Base-by-base conservation (phyloP, 768 basidiomycete species). In the Tylopilus vinaceipallidus region DNA sequence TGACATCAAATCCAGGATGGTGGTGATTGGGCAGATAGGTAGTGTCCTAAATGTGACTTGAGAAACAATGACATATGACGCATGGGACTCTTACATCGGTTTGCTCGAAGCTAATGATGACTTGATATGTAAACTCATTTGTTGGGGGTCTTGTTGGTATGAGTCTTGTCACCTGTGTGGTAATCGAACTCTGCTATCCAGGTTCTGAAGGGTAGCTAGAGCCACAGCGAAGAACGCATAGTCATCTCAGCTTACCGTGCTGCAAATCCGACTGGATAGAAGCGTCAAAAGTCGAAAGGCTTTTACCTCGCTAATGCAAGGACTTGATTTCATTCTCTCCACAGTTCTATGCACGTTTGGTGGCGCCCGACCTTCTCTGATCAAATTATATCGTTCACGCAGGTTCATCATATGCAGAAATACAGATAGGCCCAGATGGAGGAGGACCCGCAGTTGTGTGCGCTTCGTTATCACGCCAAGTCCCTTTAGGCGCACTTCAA, bases 391-490 rank as follows among this genome's bases (percentile, higher is more conserved):
- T 5, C 77, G 74, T 61, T 95, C 92, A 37, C 94, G 69, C 13
- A 92, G 65, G 62, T 97, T 95, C 13, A 98, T 71, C 76, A 95
- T 87, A 61, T 89, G 86, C 23, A 95, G 69, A 27, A 98, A 70
- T 19, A 88, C 88, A n/a, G n/a, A n/a, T n/a, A 73, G 88, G 85
- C 4, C 94, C 92, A 12, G 84, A 85, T 3, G 87, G 83, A 4
- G 95, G 94, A n/a, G 91, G 86, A 58, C 83, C 79, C 0, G 86
- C 78, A 0, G n/a, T n/a, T n/a, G 91, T 92, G 67, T 89, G 95
- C 23, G 95, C 73, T 50, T 79, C 89, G 54, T 80, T 80, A 24
- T 81, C 84, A 19, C 78, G 77, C 66, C 89, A 98, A 0, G 77
- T 82, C 5, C 90, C 86, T 56, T 83, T 67, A 32, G 95, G 71